Evolutionary conservation across 2,329 filamentous ascomycete species (phyloP), one percentile per base, ranked within the genome.

Genomic region (Talaromyces islandicus): DNA sequence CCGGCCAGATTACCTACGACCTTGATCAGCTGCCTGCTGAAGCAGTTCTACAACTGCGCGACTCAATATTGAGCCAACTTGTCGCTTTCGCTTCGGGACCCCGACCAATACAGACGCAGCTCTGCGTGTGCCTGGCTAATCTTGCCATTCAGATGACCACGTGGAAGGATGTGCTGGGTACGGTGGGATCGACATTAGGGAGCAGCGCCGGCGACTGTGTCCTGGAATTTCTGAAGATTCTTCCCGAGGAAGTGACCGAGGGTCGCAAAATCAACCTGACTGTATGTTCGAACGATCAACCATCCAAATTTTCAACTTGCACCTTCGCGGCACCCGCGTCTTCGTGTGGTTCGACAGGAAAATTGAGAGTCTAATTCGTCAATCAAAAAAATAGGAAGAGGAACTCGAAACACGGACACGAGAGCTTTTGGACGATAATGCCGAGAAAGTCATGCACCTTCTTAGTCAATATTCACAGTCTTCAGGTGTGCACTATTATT

Each of bases 261-360:
- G 94, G 94, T 80, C 91, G 94, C 79, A 99, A 97, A 82, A 97
- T 99, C 84, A 96, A 92, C 83, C 85, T 99, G 80, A 92, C 91
- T 86, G 92, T 96, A 94, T 81, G 91, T 93, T 84, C 87, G 88
- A 81, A 81, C 75, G 74, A 75, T 65, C 69, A 71, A 71, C 68
- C 69, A 68, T 71, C 70, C 71, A 71, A 70, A 69, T 75, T 74
- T 64, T 52, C 80, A 81, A 75, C 77, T 67, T 69, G 69, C 73
- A 68, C 71, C 67, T 66, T 72, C 70, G 68, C 70, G 69, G 71
- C 71, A 67, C 66, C 65, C 63, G 58, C 60, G 64, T 55, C 61
- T 62, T 61, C 59, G 50, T 58, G 46, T 56, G 63, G 64, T 64
- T 48, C 64, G 64, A 56, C 66, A 66, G 64, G 63, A 64, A 54